Base-by-base conservation (phyloP, 2,329 filamentous ascomycete species). In the Pseudogymnoascus sp. region DNA sequence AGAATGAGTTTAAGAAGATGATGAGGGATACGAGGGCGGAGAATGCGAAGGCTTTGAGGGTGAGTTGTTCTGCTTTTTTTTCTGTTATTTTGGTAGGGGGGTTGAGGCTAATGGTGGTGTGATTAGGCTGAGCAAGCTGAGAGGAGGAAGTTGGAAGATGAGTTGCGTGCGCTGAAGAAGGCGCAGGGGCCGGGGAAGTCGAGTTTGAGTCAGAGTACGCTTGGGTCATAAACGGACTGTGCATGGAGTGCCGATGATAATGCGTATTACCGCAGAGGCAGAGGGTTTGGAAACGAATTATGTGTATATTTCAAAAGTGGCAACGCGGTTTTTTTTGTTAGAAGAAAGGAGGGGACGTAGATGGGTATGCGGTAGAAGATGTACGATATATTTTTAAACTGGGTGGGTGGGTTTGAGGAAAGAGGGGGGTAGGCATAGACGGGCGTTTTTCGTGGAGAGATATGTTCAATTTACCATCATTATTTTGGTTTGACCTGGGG, bases 1-100 rank as follows among this genome's bases (percentile, higher is more conserved):
- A 86, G 75, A 87, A 86, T 67, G 88, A 91, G 73, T 91, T 91
- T 73, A 90, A 89, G 79, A 90, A 88, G 78, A 90, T 90, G 88
- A 90, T 90, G 87, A 81, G 86, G 67, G 87, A 90, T 71, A 85
- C 85, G 60, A 83, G 87, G 66, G 79, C 81, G 1, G 88, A 91
- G 74, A 86, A 83, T 66, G 77, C 85, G 70, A 88, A 83, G 76
- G 78, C 81, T 65, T 72, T 90, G 64, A 85, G 84, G 78, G 88
- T 90, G 75, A 77, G 84, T 78, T 66, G 54, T 62, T 65, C 21
- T 39, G 8, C 64, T 34, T 45, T 19, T 62, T 31, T 28, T 39
- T 13, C 64, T 34, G 43, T 19, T 62, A 31, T 28, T 39, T 13
- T 63, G 19, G 23, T 25, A 16, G 10, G 34, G 36, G 62, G 61